Base-by-base conservation (phyloP, 2,329 filamentous ascomycete genomes). In the Botryotinia globosa region DNA sequence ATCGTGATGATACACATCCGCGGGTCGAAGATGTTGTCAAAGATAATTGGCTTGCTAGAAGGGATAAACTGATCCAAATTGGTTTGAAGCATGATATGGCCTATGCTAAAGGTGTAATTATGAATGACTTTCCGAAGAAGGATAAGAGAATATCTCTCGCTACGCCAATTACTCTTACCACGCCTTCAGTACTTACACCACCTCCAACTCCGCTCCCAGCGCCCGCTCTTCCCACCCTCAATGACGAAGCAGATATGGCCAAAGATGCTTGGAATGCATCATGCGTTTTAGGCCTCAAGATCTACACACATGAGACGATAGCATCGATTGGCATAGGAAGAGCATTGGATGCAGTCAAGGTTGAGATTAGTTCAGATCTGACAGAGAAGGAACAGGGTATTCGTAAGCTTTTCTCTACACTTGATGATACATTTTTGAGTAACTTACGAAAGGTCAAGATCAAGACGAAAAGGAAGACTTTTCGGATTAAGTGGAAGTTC, bases 61-160 rank as follows among this genome's bases (percentile, higher is more conserved):
- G 74, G 10, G 86, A 87, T 68, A 89, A 89, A 80, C 82, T 89
- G 4, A 83, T 86, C 0, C 85, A 86, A 45, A 85, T 88, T 10
- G 87, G 87, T 3, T 83, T 86, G 42, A 85, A 87, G 0, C 89
- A 89, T 72, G 87, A 89, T 75, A 77, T 88, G 2, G 87, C 87
- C 0, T 87, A 89, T 77, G 85, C 84, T 80, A 89, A 88, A 77
- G 87, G 87, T 2, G 82, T 82, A 14, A 44, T 69, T 5, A 22
- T 62, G 20, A 45, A 73, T 12, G 9, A 59, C 5, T 9, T 48
- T 3, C 18, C n/a, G 12, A 68, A 61, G 34, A 45, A 48, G 3
- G 20, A n/a, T 20, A 54, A 56, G 14, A 20, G 32, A 2, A 22
- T 59, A 4, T 25, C 42, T 34, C 34, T 29, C 6, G 10, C 64